These are phyloP conservation scores for Melampsora occidentalis DNA, from an alignment of 1,284 basidiomycete species.

Conservation along the genomic window DNA sequence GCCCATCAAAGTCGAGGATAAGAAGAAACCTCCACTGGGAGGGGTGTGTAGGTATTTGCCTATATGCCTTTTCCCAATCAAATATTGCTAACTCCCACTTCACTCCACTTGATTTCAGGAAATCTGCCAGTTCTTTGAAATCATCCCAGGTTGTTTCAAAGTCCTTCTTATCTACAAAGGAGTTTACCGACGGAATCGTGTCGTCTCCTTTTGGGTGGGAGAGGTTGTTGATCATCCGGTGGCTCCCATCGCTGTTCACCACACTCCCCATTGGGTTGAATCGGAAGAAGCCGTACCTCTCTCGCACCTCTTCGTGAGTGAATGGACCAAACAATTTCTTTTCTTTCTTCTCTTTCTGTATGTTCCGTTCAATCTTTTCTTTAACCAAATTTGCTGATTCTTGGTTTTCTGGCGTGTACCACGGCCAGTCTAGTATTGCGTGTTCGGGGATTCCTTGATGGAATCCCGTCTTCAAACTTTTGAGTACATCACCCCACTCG, in stretches of 20 bases:
- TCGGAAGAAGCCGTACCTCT: not conserved
- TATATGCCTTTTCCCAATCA: slow-evolving; percentile 28
- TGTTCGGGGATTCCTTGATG: slow-evolving; percentile 6
- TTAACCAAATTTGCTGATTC: no score
- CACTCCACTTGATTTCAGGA: not conserved
- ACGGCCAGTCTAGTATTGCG: not conserved
- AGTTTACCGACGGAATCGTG: slow-evolving; percentile 8
- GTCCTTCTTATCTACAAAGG: slow-evolving; percentile 6
- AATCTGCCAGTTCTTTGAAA: not conserved
- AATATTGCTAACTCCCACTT: not conserved
- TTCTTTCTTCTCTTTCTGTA: no score
- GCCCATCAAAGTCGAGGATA: not conserved
- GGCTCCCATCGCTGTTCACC: not conserved
- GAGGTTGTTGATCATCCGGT: not conserved
- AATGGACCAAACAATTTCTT: not conserved
- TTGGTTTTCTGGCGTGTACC: no score
- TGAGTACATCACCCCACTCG: not conserved
- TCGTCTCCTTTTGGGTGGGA: not conserved
- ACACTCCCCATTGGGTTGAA: not conserved
- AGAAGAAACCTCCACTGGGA: slow-evolving; percentile 1
- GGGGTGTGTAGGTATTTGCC: slow-evolving; percentile 6
- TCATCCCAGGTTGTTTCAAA: slow-evolving; percentile 16
- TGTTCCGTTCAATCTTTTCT: no score
- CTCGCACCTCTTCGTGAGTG: not conserved
- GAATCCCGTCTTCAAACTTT: not conserved